Percentiles rank a stretch among this genome's conserved stretches.
phyloP scores from a whole-genome alignment of 257 asterid genomes.

The Petunia axillaris region DNA sequence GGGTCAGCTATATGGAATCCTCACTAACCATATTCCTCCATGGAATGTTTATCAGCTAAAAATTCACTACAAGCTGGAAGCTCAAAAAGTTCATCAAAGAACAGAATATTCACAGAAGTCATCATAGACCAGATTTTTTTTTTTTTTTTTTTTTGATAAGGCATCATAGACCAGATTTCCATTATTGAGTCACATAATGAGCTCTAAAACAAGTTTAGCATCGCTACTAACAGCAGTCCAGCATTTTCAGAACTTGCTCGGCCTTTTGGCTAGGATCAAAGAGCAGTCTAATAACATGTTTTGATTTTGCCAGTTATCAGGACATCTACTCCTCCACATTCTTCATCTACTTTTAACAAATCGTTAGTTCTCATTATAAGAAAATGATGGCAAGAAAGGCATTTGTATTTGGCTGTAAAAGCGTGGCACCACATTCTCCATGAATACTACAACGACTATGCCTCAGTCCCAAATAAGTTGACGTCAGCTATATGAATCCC shows the following conservation, averaged over 20 bases:
- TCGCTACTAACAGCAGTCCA: slow-evolving; percentile 9
- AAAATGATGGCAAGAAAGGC: slow-evolving; percentile 4
- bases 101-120: not conserved
- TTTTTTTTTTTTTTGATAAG: too few relatives aligned
- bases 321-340: not conserved
- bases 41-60: not conserved
- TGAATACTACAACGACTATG: too few relatives aligned
- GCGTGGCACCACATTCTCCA: not conserved
- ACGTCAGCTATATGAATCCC: too few relatives aligned
- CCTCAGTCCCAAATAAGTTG: too few relatives aligned
- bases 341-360: not conserved
- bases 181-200: slow-evolving; percentile 10
- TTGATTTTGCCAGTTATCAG: not conserved
- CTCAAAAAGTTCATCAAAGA: not conserved
- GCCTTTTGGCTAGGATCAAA: too few relatives aligned
- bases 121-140: not conserved
- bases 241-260: not conserved
- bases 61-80: slow-evolving; percentile 6
- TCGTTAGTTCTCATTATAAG: not conserved
- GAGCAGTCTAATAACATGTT: too few relatives aligned
- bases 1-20: too few relatives aligned
- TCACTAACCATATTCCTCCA: too few relatives aligned
- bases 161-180: slow-evolving; percentile 5
- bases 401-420: not conserved
- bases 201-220: not conserved